Evolutionary conservation across 176 grass and related monocot genomes (phyloP), one percentile per base, ranked within the genome.

Genomic region (Oryza australiensis): DNA sequence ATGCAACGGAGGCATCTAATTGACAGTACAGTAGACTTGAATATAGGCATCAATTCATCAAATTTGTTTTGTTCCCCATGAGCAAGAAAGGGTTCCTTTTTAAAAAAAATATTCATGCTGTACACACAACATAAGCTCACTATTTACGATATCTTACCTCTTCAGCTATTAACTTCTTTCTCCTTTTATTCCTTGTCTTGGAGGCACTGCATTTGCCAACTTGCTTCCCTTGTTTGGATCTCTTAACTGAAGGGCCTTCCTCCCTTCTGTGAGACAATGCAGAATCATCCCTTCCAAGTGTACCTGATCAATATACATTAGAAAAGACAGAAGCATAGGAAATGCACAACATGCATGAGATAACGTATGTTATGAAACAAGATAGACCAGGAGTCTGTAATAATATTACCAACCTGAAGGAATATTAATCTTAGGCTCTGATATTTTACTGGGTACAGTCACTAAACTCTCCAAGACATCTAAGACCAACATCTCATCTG

Each of bases 401-500:
- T 41, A 77, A 86, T 30, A 78, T 68, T 29, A 71, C 88, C 55
- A 64, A 94, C 92, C 83, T 88, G 88, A 78, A 78, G 76, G 48
- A 88, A 33, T 29, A 49, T 81, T 76, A 30, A 77, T 66, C 28
- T 84, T 32, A 5, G 83, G 27, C 70, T 73, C 66, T 49, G 72
- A 69, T 7, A 5, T 62, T 73, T 90, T 76, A 65, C 64, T 69
- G 65, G 92, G 51, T 46, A 83, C 76, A 45, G 82, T 82, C 68
- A 83, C 86, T 76, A 94, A 64, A 74, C 51, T 72, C 77, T 88
- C 83, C 68, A 94, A 72, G 69, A 82, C 88, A 70, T 88, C 84
- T 83, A 94, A 82, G 59, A 86, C 83, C 55, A 75, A 78, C 63
- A 75, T 69, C 76, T 94, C 92, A 84, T 86, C 92, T 94, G 86